Evolutionary conservation across 768 basidiomycete genomes (phyloP), one percentile per base, ranked within the genome.

Genomic region (Mycena metata): DNA sequence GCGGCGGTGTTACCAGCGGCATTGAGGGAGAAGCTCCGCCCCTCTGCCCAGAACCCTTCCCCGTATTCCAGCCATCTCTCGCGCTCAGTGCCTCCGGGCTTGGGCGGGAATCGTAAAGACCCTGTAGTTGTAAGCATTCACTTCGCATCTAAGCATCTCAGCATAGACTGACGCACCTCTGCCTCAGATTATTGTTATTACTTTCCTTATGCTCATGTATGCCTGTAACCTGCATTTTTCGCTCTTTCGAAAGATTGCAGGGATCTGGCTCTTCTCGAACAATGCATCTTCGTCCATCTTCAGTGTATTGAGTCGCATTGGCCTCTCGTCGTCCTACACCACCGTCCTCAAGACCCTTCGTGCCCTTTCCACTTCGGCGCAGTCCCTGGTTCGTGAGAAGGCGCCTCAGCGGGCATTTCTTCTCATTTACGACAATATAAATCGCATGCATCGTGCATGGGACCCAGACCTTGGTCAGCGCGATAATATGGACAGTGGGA

Each of bases 171-270:
- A n/a, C n/a, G n/a, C n/a, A n/a, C n/a, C n/a, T n/a, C n/a, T n/a
- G n/a, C n/a, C n/a, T 1, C 52, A 64, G 62, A 64, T 64, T 24
- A 64, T 64, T 55, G 36, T 64, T 45, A 49, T 64, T 39, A 57
- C 63, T 3, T 49, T 56, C 16, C 63, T 64, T n/a, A n/a, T n/a
- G n/a, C n/a, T n/a, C n/a, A 60, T 74, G 60, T 71, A 64, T 35
- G 64, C 70, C 21, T 33, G 70, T 2, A 74, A 74, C 55, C 51
- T 68, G 33, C 64, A 58, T 35, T 65, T 71, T 57, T 74, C 70
- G 19, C 30, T 64, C 30, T 73, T 72, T 43, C 71, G 70, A 41
- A 75, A 62, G 19, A 46, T 76, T n/a, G 45, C 73, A n/a, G 68
- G 72, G 19, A 42, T 72, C 13, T 69, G 64, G 64, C 66, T 76